Conservation (phyloP, 352 stramenopile genomes). For the Phytophthora sp. region DNA sequence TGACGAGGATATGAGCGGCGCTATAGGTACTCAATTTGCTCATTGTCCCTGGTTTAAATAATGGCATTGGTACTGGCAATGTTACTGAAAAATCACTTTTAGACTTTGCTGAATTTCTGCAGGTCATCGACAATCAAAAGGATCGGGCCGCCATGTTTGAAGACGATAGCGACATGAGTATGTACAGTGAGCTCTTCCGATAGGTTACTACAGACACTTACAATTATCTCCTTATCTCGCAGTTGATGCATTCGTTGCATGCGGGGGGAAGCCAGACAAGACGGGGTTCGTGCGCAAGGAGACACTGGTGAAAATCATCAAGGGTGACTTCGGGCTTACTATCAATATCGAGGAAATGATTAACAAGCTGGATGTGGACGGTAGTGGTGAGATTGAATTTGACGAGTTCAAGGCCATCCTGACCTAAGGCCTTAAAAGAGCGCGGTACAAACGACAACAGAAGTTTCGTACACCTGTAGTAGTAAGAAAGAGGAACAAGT, state of each 20-base stretch:
- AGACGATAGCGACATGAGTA: slow-evolving; percentile 97
- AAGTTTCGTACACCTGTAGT: no score
- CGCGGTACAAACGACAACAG: neutral
- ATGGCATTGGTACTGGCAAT: no score
- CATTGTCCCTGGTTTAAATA: neutral
- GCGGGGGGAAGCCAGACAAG: slow-evolving; percentile 94
- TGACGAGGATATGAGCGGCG: slow-evolving; percentile 93
- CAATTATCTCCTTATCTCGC: neutral
- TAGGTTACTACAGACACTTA: neutral
- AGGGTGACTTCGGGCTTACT: slow-evolving; percentile 94
- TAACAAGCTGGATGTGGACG: slow-evolving; percentile 96
- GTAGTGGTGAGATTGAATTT: slow-evolving; percentile 96
- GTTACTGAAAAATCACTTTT: neutral
- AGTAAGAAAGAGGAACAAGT: no score
- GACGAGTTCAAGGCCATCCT: slow-evolving; percentile 95
- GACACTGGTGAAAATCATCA: slow-evolving; percentile 95
- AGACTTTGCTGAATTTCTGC: slow-evolving; percentile 98
- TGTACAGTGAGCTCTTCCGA: slow-evolving; percentile 4
- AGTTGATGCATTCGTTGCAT: slow-evolving; percentile 97
- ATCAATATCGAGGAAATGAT: slow-evolving; percentile 99
- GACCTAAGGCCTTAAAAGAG: slow-evolving; percentile 48
- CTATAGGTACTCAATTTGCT: slow-evolving; percentile 69
- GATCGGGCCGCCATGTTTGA: slow-evolving; percentile 94
- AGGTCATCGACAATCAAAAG: slow-evolving; percentile 99
- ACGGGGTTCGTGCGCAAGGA: slow-evolving; percentile 91